Base-by-base conservation (phyloP, 2,329 filamentous ascomycete genomes). In the Basipetospora sp. region DNA sequence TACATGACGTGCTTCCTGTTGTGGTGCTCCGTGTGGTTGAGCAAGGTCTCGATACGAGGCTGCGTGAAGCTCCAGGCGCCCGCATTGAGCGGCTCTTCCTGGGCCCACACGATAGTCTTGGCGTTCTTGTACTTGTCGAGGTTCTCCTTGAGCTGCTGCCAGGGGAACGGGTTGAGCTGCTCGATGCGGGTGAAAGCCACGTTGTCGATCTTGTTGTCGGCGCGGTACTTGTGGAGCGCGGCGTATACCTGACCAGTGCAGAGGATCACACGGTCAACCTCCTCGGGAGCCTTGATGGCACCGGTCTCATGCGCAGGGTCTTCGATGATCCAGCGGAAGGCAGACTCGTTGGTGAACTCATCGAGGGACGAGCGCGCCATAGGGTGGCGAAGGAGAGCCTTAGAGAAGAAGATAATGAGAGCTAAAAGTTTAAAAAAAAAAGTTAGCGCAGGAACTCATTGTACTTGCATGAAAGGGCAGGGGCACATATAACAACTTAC, bases 161-260 rank as follows among this genome's bases (percentile, higher is more conserved):
- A 98, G 36, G 90, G 90, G 83, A 98, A 98, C 53, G 90, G 90
- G 67, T 98, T 87, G 43, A 98, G 74, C 65, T 98, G 90, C 67
- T 98, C 90, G 48, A 98, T 76, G 55, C 90, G 86, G 16, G 87
- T 94, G 57, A 98, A 80, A 53, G 88, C 90, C 15, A 88, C 82
- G 56, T 94, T 80, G 60, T 86, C 85, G 56, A 94, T 74, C 47
- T 81, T 78, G 57, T 92, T 80, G 45, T 85, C 73, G 50, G 81
- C 75, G 50, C 90, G 86, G 71, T 94, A 77, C 68, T 96, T 96
- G 64, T 80, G 69, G 31, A 98, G 75, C 17, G 86, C 79, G 36
- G 80, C 77, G 62, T 87, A 98, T 41, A 96, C 88, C 65, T 98
- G 90, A 48, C 90, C 90, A 42, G 81, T 77, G 71, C 90, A 98